Percentiles rank a stretch among this genome's conserved stretches.
Conservation (phyloP, 169 alveolate genomes). For the Babesia bigemina region DNA sequence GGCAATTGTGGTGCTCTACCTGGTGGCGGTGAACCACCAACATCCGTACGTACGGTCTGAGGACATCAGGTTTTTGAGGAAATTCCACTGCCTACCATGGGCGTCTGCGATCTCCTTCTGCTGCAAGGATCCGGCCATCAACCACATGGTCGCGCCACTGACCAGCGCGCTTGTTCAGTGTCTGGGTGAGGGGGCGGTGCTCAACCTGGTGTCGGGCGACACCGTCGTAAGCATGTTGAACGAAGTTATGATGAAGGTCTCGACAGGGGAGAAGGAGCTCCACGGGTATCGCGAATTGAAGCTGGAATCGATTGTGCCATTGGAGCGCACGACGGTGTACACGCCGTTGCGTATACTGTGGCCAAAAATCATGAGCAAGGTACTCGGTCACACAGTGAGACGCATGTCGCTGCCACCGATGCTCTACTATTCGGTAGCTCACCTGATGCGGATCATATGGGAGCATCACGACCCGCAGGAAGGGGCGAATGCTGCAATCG, state of each 20-base stretch:
- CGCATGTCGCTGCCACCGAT: not conserved
- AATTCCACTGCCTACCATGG: slow-evolving; percentile 62
- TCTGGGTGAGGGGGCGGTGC: slow-evolving; percentile 44
- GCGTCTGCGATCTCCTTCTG: slow-evolving; percentile 50
- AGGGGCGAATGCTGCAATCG: no score
- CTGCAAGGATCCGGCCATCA: slow-evolving; percentile 26
- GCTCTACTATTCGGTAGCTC: slow-evolving; percentile 8
- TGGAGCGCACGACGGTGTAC: slow-evolving; percentile 1
- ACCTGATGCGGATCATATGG: slow-evolving; percentile 14
- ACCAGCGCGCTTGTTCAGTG: slow-evolving; percentile 37
- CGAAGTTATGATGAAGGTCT: not conserved
- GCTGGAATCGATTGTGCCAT: not conserved
- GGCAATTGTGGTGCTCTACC: slow-evolving; percentile 39
- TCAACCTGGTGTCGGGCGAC: slow-evolving; percentile 12
- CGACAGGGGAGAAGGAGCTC: not conserved
- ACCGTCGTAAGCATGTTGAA: not conserved
- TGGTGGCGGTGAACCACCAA: slow-evolving; percentile 49
- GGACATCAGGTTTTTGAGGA: slow-evolving; percentile 40
- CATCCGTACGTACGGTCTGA: slow-evolving; percentile 39
- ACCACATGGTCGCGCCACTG: slow-evolving; percentile 54
- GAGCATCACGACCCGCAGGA: no score
- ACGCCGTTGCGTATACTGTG: slow-evolving; percentile 1
- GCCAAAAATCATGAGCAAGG: slow-evolving; percentile 1
- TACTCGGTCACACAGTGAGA: not conserved
- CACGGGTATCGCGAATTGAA: slow-evolving; percentile 1